Evolutionary conservation across 2,329 filamentous ascomycete species (phyloP).

Genomic region (Bipolaris bicolor): DNA sequence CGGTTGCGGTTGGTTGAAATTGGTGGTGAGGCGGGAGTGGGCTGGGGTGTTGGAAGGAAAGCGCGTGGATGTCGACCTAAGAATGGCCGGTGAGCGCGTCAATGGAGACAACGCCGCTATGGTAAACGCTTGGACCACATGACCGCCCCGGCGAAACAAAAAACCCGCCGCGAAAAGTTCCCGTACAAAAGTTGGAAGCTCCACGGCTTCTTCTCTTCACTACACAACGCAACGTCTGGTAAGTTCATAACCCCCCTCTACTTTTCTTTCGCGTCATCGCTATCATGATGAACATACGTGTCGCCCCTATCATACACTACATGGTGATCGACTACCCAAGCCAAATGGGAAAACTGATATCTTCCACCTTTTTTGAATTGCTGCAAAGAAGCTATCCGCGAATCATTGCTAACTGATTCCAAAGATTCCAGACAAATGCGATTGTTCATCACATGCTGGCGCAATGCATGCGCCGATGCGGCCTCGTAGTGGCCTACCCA

Average conservation of each 20-base stretch:
- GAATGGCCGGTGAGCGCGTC: conserved; percentile 21
- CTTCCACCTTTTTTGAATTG: conserved; percentile 11
- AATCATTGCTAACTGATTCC: conserved; percentile 29
- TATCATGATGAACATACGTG: conserved; percentile 47
- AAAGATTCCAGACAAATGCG: background rate
- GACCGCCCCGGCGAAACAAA: conserved; percentile 26
- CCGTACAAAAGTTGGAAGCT: conserved; percentile 26
- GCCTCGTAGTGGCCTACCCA: background rate
- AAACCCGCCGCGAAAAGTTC: conserved; percentile 31
- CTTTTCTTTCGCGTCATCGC: conserved; percentile 5
- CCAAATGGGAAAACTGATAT: conserved; percentile 50
- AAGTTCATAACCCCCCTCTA: conserved; percentile 27
- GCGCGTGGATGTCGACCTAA: conserved; percentile 9
- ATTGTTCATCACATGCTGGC: background rate
- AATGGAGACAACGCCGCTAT: conserved; percentile 7
- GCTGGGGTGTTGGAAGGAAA: background rate
- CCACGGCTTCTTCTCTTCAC: conserved; percentile 22
- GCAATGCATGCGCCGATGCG: background rate
- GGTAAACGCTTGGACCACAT: conserved; percentile 12
- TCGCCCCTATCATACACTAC: conserved; percentile 50
- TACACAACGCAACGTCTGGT: conserved; percentile 36
- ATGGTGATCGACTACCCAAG: conserved; percentile 51
- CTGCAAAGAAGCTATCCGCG: conserved; percentile 6
- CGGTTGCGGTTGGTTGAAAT: conserved; percentile 9
- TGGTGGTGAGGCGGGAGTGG: conserved; percentile 8